phyloP scores from a whole-genome alignment of 2,329 filamentous ascomycete genomes.

The Fusarium cyanostomum region DNA sequence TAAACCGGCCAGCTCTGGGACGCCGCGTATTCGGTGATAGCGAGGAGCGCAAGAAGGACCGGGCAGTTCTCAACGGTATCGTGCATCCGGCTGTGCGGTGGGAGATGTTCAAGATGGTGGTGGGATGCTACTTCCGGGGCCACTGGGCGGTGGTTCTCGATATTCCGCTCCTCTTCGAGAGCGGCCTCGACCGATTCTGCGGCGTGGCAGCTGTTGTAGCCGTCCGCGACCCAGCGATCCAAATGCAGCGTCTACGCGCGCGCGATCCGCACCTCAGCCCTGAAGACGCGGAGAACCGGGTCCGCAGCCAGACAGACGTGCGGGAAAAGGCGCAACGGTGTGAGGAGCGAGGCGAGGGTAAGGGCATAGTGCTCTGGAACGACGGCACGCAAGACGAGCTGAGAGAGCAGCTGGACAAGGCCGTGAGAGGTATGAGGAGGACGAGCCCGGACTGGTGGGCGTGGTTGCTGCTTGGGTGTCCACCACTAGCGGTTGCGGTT shows the following conservation, averaged over 20 bases:
- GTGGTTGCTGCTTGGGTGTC: slow-evolving; percentile 73
- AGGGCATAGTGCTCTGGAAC: slow-evolving; percentile 90
- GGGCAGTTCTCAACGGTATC: slow-evolving; percentile 84
- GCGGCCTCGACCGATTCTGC: slow-evolving; percentile 84
- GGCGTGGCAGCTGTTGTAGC: slow-evolving; percentile 88
- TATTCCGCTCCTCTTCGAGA: slow-evolving; percentile 91
- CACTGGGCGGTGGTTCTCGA: slow-evolving; percentile 92
- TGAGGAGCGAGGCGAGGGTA: slow-evolving; percentile 68
- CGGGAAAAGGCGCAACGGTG: slow-evolving; percentile 82
- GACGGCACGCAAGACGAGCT: slow-evolving; percentile 79
- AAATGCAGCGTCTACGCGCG: slow-evolving; percentile 80
- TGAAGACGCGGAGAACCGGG: slow-evolving; percentile 89
- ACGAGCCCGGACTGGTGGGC: slow-evolving; percentile 85
- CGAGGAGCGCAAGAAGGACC: slow-evolving; percentile 74
- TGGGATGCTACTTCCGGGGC: slow-evolving; percentile 78
- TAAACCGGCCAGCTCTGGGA: slow-evolving; percentile 89
- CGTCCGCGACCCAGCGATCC: slow-evolving; percentile 79
- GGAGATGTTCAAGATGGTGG: slow-evolving; percentile 80
- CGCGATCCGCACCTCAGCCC: slow-evolving; percentile 80
- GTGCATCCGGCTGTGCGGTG: slow-evolving; percentile 89
- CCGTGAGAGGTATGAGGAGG: slow-evolving; percentile 69
- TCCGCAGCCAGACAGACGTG: slow-evolving; percentile 87
- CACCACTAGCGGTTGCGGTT: slow-evolving; percentile 75
- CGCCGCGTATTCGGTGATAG: slow-evolving; percentile 85
- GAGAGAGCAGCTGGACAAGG: slow-evolving; percentile 70